phyloP scores from a whole-genome alignment of 1,284 basidiomycete genomes.

The Tetrapyrgos nigripes region DNA sequence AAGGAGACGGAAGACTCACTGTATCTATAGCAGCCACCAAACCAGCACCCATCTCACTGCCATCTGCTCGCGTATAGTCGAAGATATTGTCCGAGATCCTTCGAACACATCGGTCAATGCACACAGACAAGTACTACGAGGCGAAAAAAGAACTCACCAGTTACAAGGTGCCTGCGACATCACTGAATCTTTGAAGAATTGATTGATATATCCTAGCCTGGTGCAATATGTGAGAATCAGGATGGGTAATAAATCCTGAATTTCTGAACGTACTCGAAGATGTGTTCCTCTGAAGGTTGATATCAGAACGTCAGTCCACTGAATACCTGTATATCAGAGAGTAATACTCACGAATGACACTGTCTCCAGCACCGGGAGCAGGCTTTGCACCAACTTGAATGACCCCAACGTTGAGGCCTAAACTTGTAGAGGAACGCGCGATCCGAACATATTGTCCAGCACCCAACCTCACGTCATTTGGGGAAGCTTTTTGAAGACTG shows the following conservation, averaged over 20 bases:
- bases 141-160: slow-evolving; percentile 6
- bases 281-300: slow-evolving; percentile 16
- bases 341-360: slow-evolving; percentile 11
- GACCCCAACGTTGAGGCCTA: too few relatives aligned
- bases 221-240: neutral
- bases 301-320: neutral
- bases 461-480: too few relatives aligned
- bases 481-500: too few relatives aligned
- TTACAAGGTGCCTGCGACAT: neutral
- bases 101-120: neutral
- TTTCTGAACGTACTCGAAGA: slow-evolving; percentile 16
- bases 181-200: slow-evolving; percentile 1
- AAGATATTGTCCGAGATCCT: slow-evolving; percentile 16
- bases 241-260: neutral
- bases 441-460: too few relatives aligned
- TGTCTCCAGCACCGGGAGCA: neutral
- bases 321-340: neutral
- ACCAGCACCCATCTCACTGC: slow-evolving; percentile 5
- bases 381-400: too few relatives aligned
- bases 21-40: slow-evolving; percentile 16
- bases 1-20: neutral
- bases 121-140: neutral
- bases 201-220: slow-evolving; percentile 18
- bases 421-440: too few relatives aligned
- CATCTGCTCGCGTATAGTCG: slow-evolving; percentile 12